Conservation (phyloP, 2,329 filamentous ascomycete species). For the Fusarium sp. region DNA sequence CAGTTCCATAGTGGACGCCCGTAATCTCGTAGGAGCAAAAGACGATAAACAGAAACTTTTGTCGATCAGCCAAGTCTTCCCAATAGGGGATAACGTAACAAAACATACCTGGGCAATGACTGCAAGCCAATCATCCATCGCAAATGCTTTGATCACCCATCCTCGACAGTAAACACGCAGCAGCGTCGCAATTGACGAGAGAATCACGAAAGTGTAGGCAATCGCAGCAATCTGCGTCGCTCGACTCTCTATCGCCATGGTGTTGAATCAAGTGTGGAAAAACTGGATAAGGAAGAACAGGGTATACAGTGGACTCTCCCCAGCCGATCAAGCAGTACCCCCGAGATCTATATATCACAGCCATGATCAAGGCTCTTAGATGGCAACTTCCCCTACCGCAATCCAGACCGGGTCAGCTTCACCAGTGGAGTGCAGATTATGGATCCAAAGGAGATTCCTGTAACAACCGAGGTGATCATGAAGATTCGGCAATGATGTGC, state of each 20-base stretch:
- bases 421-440: slow-evolving; percentile 6
- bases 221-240: slow-evolving; percentile 45
- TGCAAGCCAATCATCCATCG: slow-evolving; percentile 53
- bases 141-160: slow-evolving; percentile 52
- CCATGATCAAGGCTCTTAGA: neutral
- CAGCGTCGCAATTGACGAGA: slow-evolving; percentile 51
- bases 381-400: neutral
- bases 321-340: slow-evolving; percentile 4
- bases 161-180: slow-evolving; percentile 53
- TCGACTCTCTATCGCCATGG: slow-evolving; percentile 23
- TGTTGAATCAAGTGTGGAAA: neutral
- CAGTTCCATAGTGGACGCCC: slow-evolving; percentile 20
- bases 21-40: slow-evolving; percentile 10
- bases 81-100: neutral
- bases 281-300: neutral
- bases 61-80: neutral
- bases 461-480: neutral
- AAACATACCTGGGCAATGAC: slow-evolving; percentile 50
- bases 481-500: slow-evolving; percentile 2
- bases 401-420: slow-evolving; percentile 18
- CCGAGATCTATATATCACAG: slow-evolving; percentile 12
- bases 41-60: slow-evolving; percentile 27
- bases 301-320: slow-evolving; percentile 4
- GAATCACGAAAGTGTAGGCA: slow-evolving; percentile 51
- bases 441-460: slow-evolving; percentile 3